Percentiles rank a stretch among this genome's conserved stretches.
phyloP scores from a whole-genome alignment of 2,329 filamentous ascomycete genomes.

The Fusarium chuoi region DNA sequence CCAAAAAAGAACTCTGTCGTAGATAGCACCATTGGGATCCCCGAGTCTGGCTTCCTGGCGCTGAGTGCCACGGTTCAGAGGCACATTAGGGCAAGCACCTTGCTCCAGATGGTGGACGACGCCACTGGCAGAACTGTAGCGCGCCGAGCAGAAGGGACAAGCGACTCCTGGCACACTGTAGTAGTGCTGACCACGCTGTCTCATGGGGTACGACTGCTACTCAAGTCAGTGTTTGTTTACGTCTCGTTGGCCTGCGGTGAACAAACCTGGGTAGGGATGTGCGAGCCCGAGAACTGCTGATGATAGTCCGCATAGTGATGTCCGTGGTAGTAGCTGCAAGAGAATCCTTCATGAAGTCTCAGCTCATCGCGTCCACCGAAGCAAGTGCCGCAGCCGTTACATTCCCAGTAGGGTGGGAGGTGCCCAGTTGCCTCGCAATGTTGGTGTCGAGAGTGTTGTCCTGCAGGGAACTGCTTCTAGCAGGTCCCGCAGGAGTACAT shows the following conservation, averaged over 20 bases:
- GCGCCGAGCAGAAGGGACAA: conserved; percentile 66
- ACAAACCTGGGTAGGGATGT: conserved; percentile 3
- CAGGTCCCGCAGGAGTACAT: conserved; percentile 44
- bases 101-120: conserved; percentile 66
- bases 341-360: background rate
- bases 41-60: conserved; percentile 55
- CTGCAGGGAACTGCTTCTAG: conserved; percentile 35
- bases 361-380: background rate
- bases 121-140: conserved; percentile 62
- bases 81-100: conserved; percentile 60
- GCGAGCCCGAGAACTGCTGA: background rate
- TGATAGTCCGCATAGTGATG: too few species aligned
- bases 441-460: conserved; percentile 36
- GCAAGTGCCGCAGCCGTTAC: conserved; percentile 39
- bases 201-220: background rate
- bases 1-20: conserved; percentile 63
- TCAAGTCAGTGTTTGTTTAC: background rate
- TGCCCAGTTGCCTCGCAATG: conserved; percentile 44
- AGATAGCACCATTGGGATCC: conserved; percentile 61
- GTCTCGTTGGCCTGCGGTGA: too few species aligned
- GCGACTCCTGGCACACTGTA: conserved; percentile 24
- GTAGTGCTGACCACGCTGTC: background rate
- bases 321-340: background rate
- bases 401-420: conserved; percentile 37
- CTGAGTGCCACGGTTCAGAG: conserved; percentile 60